Evolutionary conservation across 1,139 yeast genomes (phyloP), one percentile per base, ranked within the genome.

Genomic region (Suhomyces wounanorum): DNA sequence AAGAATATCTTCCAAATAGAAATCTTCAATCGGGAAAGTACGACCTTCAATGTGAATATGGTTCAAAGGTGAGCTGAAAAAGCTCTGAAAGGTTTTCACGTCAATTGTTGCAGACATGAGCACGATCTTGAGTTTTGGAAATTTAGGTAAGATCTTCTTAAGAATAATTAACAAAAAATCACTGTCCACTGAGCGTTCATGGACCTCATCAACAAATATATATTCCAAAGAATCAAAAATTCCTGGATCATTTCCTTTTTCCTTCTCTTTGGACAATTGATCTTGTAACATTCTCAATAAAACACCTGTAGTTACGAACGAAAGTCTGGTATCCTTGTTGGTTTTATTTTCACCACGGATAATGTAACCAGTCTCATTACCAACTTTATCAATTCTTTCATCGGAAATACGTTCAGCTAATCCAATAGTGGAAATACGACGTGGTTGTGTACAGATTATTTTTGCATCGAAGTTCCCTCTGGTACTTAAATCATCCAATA

Each of bases 81-180:
- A 92, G 16, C 75, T 70, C 48, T 79, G 75, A 68, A 91, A 92
- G 25, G 82, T 75, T n/a, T 77, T 76, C 1, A 85, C 80, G 60
- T 90, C 89, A 45, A 92, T 92, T 0, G 98, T 94, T 3, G 99
- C 99, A 62, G 97, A 89, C 98, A 94, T 94, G 47, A 94, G 75
- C 8, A 94, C 78, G 37, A 94, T 75, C 61, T 84, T 89, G 54
- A 92, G 64, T 2, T 83, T 76, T 0, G 81, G 81, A 47, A 71
- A 76, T 43, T 59, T 65, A 8, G 70, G 67, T 57, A 81, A 58
- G 11, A 89, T 68, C 42, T 79, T 78, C 61, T 89, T 90, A 56
- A 94, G 73, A 48, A 92, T 78, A 46, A 91, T 89, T 45, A 94
- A 75, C 48, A 94, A 74, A 54, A 92, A 84, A 66, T 94, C 98